Percentiles rank a stretch among this genome's conserved stretches.
phyloP scores from a whole-genome alignment of 2,329 filamentous ascomycete genomes.

The Balansia obtecta region DNA sequence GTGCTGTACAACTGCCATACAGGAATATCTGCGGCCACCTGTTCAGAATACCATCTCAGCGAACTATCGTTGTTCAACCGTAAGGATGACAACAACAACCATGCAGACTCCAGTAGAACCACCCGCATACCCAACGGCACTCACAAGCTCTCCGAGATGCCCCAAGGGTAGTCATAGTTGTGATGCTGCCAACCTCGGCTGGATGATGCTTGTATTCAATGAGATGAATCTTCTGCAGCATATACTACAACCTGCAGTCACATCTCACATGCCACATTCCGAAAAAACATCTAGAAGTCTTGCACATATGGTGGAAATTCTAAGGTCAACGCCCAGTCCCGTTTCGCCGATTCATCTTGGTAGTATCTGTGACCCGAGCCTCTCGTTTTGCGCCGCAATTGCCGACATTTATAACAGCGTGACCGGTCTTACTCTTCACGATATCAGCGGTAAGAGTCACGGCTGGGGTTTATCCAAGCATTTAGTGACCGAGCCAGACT shows the following conservation, averaged over 20 bases:
- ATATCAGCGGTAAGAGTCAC: conserved; percentile 33
- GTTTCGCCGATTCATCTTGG: conserved; percentile 27
- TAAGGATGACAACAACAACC: conserved; percentile 12
- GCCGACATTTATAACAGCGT: conserved; percentile 40
- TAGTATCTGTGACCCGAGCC: conserved; percentile 36
- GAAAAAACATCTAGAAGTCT: conserved; percentile 26
- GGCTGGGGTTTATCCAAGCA: conserved; percentile 37
- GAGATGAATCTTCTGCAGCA: conserved; percentile 32
- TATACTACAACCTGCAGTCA: conserved; percentile 21
- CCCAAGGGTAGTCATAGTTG: conserved; percentile 37
- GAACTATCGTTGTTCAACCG: conserved; percentile 9
- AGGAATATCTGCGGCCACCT: conserved; percentile 30
- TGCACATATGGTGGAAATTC: conserved; percentile 29
- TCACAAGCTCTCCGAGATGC: conserved; percentile 32
- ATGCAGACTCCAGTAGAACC: conserved; percentile 10
- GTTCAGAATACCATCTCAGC: conserved; percentile 11
- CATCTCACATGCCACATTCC: conserved; percentile 13
- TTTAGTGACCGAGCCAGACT: conserved; percentile 22
- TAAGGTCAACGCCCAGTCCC: conserved; percentile 32
- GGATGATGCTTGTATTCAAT: conserved; percentile 38
- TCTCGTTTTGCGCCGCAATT: conserved; percentile 32
- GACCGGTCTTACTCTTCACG: conserved; percentile 33
- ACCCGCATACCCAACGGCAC: conserved; percentile 8
- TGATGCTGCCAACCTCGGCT: conserved; percentile 40
- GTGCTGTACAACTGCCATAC: conserved; percentile 29